phyloP scores from a whole-genome alignment of 2,329 filamentous ascomycete species.

The Aspergillus clavatus region DNA sequence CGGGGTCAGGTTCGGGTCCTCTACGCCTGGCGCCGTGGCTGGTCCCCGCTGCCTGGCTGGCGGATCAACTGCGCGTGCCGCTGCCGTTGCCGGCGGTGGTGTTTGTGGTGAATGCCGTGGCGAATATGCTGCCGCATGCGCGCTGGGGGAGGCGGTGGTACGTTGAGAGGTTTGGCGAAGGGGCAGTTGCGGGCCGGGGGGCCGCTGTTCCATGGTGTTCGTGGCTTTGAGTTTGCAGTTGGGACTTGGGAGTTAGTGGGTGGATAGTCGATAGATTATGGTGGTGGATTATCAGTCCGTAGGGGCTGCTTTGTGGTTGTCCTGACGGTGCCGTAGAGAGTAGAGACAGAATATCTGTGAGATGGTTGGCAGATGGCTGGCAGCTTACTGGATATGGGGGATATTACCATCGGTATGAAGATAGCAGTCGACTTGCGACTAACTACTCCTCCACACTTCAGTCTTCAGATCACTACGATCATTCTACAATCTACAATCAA shows the following conservation, averaged over 20 bases:
- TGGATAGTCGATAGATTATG: neutral
- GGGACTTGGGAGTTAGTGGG: neutral
- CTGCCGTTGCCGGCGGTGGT: slow-evolving; percentile 68
- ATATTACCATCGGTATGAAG: no score
- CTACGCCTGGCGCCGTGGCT: slow-evolving; percentile 36
- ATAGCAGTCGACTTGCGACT: no score
- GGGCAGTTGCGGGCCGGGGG: slow-evolving; percentile 69
- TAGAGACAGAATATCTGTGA: no score
- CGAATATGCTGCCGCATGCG: slow-evolving; percentile 86
- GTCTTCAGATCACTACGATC: no score
- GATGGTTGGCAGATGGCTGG: no score
- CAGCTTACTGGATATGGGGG: no score
- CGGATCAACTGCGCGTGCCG: slow-evolving; percentile 34
- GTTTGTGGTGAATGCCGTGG: slow-evolving; percentile 81
- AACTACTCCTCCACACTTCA: no score
- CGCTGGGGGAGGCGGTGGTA: slow-evolving; percentile 83
- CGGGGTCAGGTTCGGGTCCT: no score
- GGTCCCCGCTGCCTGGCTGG: slow-evolving; percentile 25
- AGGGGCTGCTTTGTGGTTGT: no score
- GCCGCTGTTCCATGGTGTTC: slow-evolving; percentile 61
- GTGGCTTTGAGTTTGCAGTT: slow-evolving; percentile 27
- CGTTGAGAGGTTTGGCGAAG: slow-evolving; percentile 75
- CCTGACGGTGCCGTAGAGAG: no score
- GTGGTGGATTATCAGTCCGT: no score
- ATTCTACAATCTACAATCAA: no score